Conservation (phyloP, 495 filamentous ascomycete genomes). For the Xylaria sp. region DNA sequence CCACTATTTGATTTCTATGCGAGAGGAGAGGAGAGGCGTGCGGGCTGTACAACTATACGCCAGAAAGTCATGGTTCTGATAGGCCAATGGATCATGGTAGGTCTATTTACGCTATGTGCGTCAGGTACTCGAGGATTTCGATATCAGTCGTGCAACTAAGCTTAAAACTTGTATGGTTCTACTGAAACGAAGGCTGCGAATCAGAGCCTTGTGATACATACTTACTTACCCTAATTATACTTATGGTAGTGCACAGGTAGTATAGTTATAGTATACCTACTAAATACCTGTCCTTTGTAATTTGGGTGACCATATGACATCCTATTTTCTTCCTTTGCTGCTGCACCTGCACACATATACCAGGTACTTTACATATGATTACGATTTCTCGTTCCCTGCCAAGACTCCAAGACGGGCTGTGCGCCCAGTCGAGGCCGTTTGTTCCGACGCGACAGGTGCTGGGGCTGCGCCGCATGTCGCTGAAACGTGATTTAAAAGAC, state of each 20-base stretch:
- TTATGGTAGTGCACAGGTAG: too few relatives aligned
- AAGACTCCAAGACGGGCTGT: conserved; percentile 4
- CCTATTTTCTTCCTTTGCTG: neutral
- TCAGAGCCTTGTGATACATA: too few relatives aligned
- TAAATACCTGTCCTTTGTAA: too few relatives aligned
- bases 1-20: neutral
- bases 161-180: neutral
- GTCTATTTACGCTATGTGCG: neutral
- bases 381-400: conserved; percentile 6
- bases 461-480: conserved; percentile 1
- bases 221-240: too few relatives aligned
- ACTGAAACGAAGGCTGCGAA: neutral
- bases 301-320: neutral
- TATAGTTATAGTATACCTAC: too few relatives aligned
- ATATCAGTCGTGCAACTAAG: neutral
- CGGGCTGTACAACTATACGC: too few relatives aligned
- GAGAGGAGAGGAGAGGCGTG: too few relatives aligned
- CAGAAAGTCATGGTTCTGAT: too few relatives aligned
- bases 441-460: conserved; percentile 8
- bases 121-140: neutral
- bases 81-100: neutral
- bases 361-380: neutral
- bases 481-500: conserved; percentile 23
- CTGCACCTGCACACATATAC: too few relatives aligned
- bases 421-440: neutral